Conservation (phyloP, 495 filamentous ascomycete species). For the Tuber borchii region DNA sequence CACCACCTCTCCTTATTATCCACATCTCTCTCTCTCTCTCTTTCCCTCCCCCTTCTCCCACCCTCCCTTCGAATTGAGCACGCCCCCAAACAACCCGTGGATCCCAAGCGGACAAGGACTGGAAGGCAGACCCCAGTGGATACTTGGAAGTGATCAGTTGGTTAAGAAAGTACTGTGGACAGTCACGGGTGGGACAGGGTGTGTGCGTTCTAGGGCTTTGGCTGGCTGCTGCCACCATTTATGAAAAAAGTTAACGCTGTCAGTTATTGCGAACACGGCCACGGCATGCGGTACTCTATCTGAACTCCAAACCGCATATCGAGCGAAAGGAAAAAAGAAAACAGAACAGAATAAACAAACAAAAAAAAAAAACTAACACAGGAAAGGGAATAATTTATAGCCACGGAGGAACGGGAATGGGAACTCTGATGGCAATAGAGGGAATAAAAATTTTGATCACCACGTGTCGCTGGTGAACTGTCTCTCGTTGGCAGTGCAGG, state of each 20-base stretch:
- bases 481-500: neutral
- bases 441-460: constrained; percentile 2
- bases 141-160: neutral
- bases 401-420: neutral
- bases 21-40: neutral
- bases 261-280: neutral
- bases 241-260: neutral
- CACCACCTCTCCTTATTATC: neutral
- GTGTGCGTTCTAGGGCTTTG: constrained; percentile 3
- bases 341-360: neutral
- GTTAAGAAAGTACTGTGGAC: neutral
- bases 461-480: neutral
- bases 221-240: neutral
- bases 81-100: neutral
- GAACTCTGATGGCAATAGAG: neutral
- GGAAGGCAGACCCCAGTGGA: neutral
- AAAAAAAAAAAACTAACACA: neutral
- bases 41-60: neutral
- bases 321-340: neutral
- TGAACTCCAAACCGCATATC: neutral
- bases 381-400: constrained; percentile 1
- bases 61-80: neutral
- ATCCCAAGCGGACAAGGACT: neutral
- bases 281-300: neutral
- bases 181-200: constrained; percentile 3